Evolutionary conservation across 257 asterid genomes (phyloP).

Genomic region (Verbena officinalis): DNA sequence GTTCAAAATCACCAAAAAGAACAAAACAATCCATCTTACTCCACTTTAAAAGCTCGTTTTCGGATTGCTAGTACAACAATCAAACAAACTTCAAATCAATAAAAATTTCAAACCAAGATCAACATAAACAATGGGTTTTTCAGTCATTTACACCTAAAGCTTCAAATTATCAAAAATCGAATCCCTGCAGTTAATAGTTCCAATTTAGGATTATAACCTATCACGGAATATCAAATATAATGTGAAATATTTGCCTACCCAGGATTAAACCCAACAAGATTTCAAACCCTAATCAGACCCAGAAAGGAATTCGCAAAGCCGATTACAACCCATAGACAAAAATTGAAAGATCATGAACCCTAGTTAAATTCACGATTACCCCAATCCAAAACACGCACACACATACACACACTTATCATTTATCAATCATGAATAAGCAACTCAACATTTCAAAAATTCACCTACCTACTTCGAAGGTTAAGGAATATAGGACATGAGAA

Average conservation of each 20-base stretch:
- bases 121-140: constrained; percentile 3
- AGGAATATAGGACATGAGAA: background rate
- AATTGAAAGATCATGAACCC: background rate
- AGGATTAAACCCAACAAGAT: background rate
- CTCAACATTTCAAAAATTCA: constrained; percentile 5
- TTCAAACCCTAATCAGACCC: constrained; percentile 27
- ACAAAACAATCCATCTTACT: background rate
- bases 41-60: background rate
- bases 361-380: constrained; percentile 1
- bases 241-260: background rate
- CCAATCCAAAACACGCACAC: background rate
- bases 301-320: constrained; percentile 15
- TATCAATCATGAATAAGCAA: background rate
- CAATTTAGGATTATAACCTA: background rate
- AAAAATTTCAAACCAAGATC: constrained; percentile 1
- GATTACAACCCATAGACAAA: background rate
- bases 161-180: constrained; percentile 15
- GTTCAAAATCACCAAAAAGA: background rate
- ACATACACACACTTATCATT: too few species aligned
- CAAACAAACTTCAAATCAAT: background rate
- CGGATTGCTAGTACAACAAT: background rate
- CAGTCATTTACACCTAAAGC: background rate
- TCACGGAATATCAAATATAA: background rate
- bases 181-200: background rate
- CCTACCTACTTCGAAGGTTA: constrained; percentile 26